phyloP scores from a whole-genome alignment of 2,329 filamentous ascomycete genomes.

The Scytalidium sp. region DNA sequence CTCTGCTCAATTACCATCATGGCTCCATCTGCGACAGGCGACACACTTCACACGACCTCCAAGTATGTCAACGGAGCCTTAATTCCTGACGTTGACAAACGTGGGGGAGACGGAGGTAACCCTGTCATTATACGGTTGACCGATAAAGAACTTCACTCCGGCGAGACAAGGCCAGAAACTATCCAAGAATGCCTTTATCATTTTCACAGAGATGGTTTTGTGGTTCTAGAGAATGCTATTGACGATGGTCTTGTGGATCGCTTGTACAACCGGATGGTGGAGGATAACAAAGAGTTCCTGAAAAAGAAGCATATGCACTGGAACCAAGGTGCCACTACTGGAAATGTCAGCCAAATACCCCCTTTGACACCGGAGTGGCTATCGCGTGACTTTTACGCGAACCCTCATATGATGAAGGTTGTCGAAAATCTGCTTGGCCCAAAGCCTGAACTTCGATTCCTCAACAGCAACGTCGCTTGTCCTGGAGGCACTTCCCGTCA shows the following conservation, averaged over 20 bases:
- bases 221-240: slow-evolving; percentile 52
- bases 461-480: slow-evolving; percentile 28
- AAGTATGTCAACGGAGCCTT: neutral
- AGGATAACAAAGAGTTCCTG: neutral
- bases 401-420: slow-evolving; percentile 31
- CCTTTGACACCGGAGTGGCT: slow-evolving; percentile 31
- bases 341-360: slow-evolving; percentile 39
- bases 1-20: neutral
- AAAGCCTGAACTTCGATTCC: slow-evolving; percentile 26
- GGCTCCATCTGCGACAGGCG: neutral
- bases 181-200: slow-evolving; percentile 1
- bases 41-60: neutral
- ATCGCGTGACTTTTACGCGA: slow-evolving; percentile 34
- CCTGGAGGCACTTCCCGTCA: slow-evolving; percentile 38
- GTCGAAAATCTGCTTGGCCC: slow-evolving; percentile 31
- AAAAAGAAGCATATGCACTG: neutral
- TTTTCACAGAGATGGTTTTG: slow-evolving; percentile 47
- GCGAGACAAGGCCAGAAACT: neutral
- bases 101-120: neutral
- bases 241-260: slow-evolving; percentile 30
- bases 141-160: neutral
- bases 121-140: neutral
- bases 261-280: neutral
- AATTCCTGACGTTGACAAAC: neutral
- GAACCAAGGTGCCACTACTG: slow-evolving; percentile 43